Conservation (phyloP, 208 protist genomes). For the Strigomonas culicis region DNA sequence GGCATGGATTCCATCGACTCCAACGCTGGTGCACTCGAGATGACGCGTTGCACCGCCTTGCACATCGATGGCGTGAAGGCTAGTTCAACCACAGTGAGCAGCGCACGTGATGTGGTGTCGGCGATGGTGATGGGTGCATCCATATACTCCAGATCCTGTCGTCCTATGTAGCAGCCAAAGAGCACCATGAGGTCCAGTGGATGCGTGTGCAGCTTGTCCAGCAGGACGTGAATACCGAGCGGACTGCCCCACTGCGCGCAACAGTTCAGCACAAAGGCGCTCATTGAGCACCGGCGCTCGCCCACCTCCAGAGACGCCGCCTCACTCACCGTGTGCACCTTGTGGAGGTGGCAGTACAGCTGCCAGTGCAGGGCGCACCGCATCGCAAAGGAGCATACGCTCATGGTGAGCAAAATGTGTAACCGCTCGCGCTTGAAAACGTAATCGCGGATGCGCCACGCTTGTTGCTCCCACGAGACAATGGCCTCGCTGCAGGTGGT, state of each 20-base stretch:
- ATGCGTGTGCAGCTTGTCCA: conserved; percentile 12
- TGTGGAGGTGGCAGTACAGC: conserved; percentile 39
- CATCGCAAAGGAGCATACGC: conserved; percentile 63
- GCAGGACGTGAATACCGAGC: conserved; percentile 44
- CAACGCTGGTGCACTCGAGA: background rate
- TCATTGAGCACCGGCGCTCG: conserved; percentile 34
- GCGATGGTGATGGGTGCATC: background rate
- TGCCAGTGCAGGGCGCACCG: conserved; percentile 56
- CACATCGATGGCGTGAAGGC: background rate
- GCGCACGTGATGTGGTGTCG: background rate
- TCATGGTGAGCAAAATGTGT: conserved; percentile 46
- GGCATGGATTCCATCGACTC: background rate
- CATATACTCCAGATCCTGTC: background rate
- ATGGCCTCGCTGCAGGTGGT: conserved; percentile 2
- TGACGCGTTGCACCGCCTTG: background rate
- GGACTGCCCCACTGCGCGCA: conserved; percentile 61
- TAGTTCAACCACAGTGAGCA: conserved; percentile 5
- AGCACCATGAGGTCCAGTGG: conserved; percentile 25
- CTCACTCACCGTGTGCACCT: conserved; percentile 21
- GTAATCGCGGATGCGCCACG: conserved; percentile 29
- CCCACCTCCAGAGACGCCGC: conserved; percentile 18
- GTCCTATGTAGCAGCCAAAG: background rate
- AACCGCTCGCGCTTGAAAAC: conserved; percentile 38
- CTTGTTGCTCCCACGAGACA: conserved; percentile 14
- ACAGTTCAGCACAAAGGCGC: conserved; percentile 48